Evolutionary conservation across 1,284 basidiomycete genomes (phyloP).

Genomic region (Stygiomarasmius scandens): DNA sequence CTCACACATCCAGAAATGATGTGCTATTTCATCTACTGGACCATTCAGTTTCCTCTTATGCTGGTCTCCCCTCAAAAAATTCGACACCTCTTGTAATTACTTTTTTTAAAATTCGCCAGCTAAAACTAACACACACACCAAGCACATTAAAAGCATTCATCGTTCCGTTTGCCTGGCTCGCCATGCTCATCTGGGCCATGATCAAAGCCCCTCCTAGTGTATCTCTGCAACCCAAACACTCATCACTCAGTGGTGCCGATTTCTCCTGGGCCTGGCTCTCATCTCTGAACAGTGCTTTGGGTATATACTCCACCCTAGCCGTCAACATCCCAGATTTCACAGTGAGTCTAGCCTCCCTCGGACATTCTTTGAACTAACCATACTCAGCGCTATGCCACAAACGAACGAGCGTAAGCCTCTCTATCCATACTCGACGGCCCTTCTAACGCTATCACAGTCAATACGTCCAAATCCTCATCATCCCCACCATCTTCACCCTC

Average conservation of each 20-base stretch:
- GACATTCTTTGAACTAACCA: not conserved
- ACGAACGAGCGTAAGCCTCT: constrained; percentile 52
- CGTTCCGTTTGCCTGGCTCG: constrained; percentile 69
- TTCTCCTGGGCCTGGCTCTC: constrained; percentile 76
- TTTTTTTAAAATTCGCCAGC: not conserved
- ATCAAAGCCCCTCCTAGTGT: constrained; percentile 60
- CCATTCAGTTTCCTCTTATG: constrained; percentile 73
- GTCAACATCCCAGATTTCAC: constrained; percentile 81
- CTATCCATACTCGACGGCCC: no score
- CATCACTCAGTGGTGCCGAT: constrained; percentile 49
- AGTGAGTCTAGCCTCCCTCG: constrained; percentile 33
- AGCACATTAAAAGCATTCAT: constrained; percentile 62
- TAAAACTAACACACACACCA: not conserved
- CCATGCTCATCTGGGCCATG: constrained; percentile 77
- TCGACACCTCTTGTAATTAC: constrained; percentile 74
- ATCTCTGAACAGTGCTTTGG: constrained; percentile 69
- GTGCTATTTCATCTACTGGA: constrained; percentile 82
- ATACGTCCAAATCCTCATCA: constrained; percentile 70
- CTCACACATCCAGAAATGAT: constrained; percentile 49
- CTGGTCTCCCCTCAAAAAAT: constrained; percentile 77
- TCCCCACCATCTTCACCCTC: constrained; percentile 72
- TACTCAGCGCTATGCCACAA: constrained; percentile 60
- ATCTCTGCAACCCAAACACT: constrained; percentile 51
- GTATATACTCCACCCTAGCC: constrained; percentile 63
- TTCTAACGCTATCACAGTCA: constrained; percentile 40